Evolutionary conservation across 2,329 filamentous ascomycete genomes (phyloP).

Genomic region (Talaromyces sp.): DNA sequence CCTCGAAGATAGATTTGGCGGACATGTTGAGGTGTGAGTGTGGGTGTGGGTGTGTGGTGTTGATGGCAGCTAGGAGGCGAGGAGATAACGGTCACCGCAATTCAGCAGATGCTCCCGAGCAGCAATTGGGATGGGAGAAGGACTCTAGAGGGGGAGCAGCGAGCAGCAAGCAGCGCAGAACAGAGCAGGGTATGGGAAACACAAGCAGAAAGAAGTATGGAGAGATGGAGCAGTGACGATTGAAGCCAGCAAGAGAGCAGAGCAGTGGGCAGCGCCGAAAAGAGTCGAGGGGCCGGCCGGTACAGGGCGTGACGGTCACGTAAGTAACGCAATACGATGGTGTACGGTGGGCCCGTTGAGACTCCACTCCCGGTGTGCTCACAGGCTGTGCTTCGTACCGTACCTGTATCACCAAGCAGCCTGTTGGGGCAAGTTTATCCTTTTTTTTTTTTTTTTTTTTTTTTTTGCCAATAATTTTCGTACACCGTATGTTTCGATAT

Average conservation of each 20-base stretch:
- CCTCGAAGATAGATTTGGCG: conserved; percentile 96
- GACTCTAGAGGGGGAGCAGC: background rate
- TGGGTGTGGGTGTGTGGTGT: background rate
- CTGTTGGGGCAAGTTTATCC: background rate
- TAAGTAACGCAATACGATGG: background rate
- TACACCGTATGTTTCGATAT: background rate
- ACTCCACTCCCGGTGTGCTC: background rate
- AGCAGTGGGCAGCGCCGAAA: background rate
- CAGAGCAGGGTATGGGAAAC: background rate
- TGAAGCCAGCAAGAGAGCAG: background rate
- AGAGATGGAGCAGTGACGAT: background rate
- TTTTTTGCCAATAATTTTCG: background rate
- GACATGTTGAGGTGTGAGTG: conserved; percentile 59
- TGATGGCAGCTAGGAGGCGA: background rate
- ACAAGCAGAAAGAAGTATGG: background rate
- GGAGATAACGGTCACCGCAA: background rate
- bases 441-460: background rate
- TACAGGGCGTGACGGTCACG: background rate
- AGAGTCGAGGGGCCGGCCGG: background rate
- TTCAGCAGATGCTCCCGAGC: background rate
- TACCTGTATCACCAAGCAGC: background rate
- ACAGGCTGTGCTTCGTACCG: background rate
- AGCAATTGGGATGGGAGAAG: background rate
- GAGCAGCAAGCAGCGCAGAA: background rate
- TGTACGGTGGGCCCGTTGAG: background rate